Conservation (phyloP, 2,329 filamentous ascomycete species). For the Pyricularia pennisetigena region DNA sequence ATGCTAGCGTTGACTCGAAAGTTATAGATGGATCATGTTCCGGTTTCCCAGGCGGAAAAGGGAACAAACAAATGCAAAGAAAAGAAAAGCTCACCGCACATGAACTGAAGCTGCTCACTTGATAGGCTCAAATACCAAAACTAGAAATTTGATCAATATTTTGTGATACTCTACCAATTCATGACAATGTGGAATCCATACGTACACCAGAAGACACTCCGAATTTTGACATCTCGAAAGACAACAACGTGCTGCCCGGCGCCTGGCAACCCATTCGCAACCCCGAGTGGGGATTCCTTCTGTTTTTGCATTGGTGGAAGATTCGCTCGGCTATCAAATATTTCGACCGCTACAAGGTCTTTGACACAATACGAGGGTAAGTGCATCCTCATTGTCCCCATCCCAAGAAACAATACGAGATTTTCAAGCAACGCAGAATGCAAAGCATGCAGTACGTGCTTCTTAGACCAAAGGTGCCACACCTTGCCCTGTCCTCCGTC, state of each 20-base stretch:
- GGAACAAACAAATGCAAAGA: neutral
- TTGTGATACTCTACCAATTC: neutral
- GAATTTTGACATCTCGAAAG: neutral
- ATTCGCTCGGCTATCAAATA: neutral
- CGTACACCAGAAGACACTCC: neutral
- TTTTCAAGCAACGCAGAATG: neutral
- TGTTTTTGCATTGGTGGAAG: neutral
- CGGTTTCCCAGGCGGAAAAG: neutral
- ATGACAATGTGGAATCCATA: neutral
- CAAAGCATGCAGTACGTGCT: neutral
- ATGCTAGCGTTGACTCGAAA: neutral
- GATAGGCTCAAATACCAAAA: neutral
- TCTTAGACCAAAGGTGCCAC: neutral
- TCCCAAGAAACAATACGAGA: neutral
- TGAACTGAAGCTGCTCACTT: neutral
- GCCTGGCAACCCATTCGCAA: neutral
- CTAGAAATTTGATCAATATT: neutral
- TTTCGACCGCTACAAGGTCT: neutral
- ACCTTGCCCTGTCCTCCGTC: neutral
- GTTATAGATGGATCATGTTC: neutral
- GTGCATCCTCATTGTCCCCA: neutral
- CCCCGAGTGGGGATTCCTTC: no score
- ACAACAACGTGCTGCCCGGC: neutral
- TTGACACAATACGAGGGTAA: neutral
- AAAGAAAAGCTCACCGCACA: neutral